phyloP scores from a whole-genome alignment of 345 rosid species.

The Syzygium oleosum region DNA sequence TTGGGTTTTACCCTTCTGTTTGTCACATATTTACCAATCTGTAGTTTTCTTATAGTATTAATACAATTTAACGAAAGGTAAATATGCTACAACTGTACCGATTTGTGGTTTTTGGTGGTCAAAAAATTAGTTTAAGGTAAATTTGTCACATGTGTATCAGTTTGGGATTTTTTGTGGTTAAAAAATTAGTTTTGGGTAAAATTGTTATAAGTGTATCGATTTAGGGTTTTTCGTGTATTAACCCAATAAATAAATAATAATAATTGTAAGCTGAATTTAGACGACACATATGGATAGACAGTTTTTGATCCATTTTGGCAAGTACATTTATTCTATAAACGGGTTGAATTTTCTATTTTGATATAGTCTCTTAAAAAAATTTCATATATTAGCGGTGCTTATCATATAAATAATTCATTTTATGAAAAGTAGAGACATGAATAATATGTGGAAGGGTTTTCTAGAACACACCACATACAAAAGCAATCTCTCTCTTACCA shows the following conservation, averaged over 20 bases:
- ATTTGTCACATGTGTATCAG: no score
- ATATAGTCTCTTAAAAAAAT: not conserved
- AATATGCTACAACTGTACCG: no score
- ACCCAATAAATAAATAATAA: not conserved
- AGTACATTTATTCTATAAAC: not conserved
- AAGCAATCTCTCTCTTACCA: not conserved
- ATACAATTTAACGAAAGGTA: no score
- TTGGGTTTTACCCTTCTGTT: no score
- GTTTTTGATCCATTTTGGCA: not conserved
- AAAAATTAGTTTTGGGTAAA: no score
- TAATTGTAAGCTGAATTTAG: not conserved
- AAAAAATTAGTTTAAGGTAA: no score
- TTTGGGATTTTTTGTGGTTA: no score
- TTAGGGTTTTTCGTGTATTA: no score
- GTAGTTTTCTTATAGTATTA: no score
- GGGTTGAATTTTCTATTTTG: not conserved
- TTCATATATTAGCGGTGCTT: not conserved
- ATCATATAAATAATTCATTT: not conserved
- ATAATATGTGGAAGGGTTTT: not conserved
- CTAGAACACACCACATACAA: not conserved
- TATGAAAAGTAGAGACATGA: not conserved
- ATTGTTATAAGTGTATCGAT: no score
- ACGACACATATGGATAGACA: not conserved
- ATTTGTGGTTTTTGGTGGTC: no score
- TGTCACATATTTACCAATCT: no score